phyloP scores from a whole-genome alignment of 805 yeast species.

The Barnettozyma vustinii region DNA sequence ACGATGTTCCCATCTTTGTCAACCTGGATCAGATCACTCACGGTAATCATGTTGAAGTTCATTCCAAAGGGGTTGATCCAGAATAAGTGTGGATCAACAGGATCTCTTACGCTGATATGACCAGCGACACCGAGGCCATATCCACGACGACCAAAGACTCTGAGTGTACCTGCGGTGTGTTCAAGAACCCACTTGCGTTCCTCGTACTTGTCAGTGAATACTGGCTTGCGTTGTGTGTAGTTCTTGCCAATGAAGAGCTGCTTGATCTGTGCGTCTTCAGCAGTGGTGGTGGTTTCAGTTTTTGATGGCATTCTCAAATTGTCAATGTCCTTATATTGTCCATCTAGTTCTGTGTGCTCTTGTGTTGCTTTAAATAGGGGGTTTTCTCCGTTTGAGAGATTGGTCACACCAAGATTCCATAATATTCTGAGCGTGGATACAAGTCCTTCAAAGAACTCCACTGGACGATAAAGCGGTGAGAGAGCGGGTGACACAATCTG shows the following conservation, averaged over 20 bases:
- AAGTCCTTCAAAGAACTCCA: slow-evolving; percentile 61
- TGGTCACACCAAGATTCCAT: slow-evolving; percentile 68
- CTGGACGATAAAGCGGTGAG: slow-evolving; percentile 81
- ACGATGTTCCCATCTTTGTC: slow-evolving; percentile 59
- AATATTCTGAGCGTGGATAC: slow-evolving; percentile 62
- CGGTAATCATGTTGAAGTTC: slow-evolving; percentile 60
- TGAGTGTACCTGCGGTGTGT: slow-evolving; percentile 83
- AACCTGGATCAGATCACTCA: slow-evolving; percentile 57
- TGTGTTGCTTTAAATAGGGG: neutral
- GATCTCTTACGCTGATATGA: slow-evolving; percentile 81
- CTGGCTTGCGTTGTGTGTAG: neutral
- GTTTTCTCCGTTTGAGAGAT: too few species aligned
- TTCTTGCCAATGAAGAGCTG: neutral
- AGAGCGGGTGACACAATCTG: slow-evolving; percentile 56
- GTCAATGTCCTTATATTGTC: neutral
- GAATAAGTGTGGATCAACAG: slow-evolving; percentile 70
- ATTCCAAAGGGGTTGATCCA: slow-evolving; percentile 86
- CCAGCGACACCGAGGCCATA: slow-evolving; percentile 85
- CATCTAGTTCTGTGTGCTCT: neutral
- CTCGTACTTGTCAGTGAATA: slow-evolving; percentile 40
- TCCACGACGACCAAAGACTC: slow-evolving; percentile 78
- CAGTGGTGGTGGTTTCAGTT: neutral
- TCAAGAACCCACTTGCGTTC: slow-evolving; percentile 53
- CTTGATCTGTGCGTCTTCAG: neutral
- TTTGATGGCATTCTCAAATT: neutral